A percentile compares a stretch with the other conserved stretches of the same genome.
These are phyloP conservation scores for Neurospora sp. DNA, from an alignment of 495 filamentous ascomycete species.

Conservation along the genomic window DNA sequence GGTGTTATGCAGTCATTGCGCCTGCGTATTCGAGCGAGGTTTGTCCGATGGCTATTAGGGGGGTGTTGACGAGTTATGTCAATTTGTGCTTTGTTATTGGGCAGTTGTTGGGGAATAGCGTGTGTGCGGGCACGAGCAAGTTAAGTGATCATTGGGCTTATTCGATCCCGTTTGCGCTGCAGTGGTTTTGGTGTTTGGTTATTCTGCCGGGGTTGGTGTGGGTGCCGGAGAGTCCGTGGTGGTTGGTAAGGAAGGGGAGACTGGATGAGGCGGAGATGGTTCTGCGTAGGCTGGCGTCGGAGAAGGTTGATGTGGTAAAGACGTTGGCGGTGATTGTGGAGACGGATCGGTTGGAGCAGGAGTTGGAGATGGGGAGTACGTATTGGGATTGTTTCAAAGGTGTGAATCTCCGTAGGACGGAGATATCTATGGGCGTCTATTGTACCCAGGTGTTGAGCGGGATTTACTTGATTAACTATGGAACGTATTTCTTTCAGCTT, in stretches of 20 bases:
- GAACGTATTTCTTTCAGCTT: constrained; percentile 55
- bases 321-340: constrained; percentile 50
- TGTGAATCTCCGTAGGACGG: constrained; percentile 44
- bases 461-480: constrained; percentile 45
- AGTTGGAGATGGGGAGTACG: constrained; percentile 45
- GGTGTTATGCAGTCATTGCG: constrained; percentile 44
- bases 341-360: constrained; percentile 50
- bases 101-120: constrained; percentile 46
- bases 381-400: constrained; percentile 49
- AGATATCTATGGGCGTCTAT: constrained; percentile 44
- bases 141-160: constrained; percentile 39
- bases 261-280: constrained; percentile 38
- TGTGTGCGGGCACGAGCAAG: constrained; percentile 39
- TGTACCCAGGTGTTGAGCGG: constrained; percentile 42
- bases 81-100: constrained; percentile 63
- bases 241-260: constrained; percentile 47
- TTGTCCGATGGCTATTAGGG: constrained; percentile 46
- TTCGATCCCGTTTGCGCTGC: constrained; percentile 49
- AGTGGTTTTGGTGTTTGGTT: constrained; percentile 58
- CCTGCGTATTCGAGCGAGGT: constrained; percentile 57
- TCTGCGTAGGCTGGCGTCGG: constrained; percentile 31
- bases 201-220: constrained; percentile 46
- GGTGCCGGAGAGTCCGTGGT: constrained; percentile 57
- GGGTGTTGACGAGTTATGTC: constrained; percentile 48
- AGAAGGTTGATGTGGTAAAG: constrained; percentile 28